Conservation (phyloP, 1,284 basidiomycete species). For the Tremellales sp. region DNA sequence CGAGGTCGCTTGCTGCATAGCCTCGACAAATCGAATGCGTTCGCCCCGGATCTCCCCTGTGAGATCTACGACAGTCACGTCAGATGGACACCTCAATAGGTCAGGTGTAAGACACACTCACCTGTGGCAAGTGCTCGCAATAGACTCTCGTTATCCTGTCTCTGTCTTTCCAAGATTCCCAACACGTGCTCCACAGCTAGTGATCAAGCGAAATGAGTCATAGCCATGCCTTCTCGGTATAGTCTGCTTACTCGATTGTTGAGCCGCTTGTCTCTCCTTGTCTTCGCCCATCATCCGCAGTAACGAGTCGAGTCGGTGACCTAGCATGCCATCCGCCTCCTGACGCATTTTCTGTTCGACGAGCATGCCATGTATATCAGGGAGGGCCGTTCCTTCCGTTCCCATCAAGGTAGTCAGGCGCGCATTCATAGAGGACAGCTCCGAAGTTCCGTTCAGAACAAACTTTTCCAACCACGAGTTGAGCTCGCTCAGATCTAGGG, state of each 20-base stretch:
- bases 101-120: conserved; percentile 33
- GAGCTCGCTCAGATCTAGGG: conserved; percentile 48
- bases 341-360: conserved; percentile 34
- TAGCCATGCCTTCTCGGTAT: neutral
- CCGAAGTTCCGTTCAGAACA: conserved; percentile 65
- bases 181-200: conserved; percentile 59
- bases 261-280: conserved; percentile 26
- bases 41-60: conserved; percentile 77
- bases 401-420: conserved; percentile 61
- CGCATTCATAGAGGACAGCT: conserved; percentile 61
- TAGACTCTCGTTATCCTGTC: conserved; percentile 64
- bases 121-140: conserved; percentile 62
- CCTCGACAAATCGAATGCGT: conserved; percentile 75
- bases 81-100: conserved; percentile 1
- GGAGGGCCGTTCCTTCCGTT: conserved; percentile 37
- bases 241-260: conserved; percentile 26
- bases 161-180: conserved; percentile 61
- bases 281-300: conserved; percentile 41
- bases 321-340: conserved; percentile 28
- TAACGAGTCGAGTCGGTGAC: conserved; percentile 38
- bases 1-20: conserved; percentile 82
- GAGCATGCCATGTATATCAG: conserved; percentile 39
- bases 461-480: conserved; percentile 71
- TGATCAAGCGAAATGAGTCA: neutral
- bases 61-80: conserved; percentile 58